Conservation (phyloP, 306 rosid species). For the Rosa lucieae region DNA sequence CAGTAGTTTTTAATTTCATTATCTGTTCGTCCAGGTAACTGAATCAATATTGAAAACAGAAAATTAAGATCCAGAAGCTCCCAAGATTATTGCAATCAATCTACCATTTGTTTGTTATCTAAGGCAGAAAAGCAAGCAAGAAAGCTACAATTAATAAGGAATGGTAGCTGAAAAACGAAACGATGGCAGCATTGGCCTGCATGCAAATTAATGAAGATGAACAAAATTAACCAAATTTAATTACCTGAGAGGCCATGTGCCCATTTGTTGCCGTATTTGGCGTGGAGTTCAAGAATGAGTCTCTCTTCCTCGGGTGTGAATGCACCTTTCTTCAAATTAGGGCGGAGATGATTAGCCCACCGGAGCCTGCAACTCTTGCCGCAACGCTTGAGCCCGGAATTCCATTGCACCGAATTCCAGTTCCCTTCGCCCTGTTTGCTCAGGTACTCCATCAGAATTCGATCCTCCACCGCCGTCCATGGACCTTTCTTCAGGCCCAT, state of each 20-base stretch:
- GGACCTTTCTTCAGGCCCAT: conserved; percentile 70
- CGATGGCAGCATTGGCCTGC: neutral
- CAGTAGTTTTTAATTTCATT: conserved; percentile 91
- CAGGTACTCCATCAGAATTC: conserved; percentile 68
- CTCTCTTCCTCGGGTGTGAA: conserved; percentile 74
- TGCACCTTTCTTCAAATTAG: conserved; percentile 77
- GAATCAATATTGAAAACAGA: neutral
- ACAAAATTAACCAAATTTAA: neutral
- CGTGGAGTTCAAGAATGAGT: conserved; percentile 71
- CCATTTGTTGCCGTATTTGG: conserved; percentile 91
- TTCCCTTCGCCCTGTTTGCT: conserved; percentile 86
- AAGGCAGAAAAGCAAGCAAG: no score
- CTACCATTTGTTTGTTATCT: no score
- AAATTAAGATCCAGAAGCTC: neutral
- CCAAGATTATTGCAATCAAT: conserved; percentile 1
- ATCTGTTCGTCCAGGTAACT: conserved; percentile 97
- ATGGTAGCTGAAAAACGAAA: no score
- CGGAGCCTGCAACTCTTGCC: conserved; percentile 95
- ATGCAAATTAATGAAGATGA: neutral
- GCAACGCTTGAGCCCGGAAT: conserved; percentile 71
- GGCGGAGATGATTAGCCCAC: conserved; percentile 92
- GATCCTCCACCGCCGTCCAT: conserved; percentile 84
- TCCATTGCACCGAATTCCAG: conserved; percentile 78
- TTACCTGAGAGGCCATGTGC: conserved; percentile 94
- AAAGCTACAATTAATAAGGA: no score